Percentiles rank a stretch among this genome's conserved stretches.
Evolutionary conservation across 805 yeast genomes (phyloP).

Genomic region (Blastobotrys peoriensis): DNA sequence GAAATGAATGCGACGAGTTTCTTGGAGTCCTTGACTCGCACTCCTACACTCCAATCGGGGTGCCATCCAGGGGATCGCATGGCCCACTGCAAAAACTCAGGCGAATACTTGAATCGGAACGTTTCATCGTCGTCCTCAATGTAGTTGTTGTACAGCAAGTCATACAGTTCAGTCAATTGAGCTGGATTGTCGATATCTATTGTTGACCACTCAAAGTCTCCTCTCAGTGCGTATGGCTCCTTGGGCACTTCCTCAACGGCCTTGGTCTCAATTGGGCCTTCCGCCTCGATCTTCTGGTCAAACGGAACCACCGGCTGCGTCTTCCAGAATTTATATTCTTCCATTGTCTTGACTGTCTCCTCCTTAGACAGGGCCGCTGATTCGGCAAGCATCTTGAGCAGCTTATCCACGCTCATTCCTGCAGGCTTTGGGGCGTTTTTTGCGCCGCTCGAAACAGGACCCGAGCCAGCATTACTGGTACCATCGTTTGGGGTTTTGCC

Average conservation of each 20-base stretch:
- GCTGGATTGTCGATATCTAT: conserved; percentile 52
- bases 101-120: conserved; percentile 83
- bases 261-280: conserved; percentile 80
- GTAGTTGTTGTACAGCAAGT: conserved; percentile 78
- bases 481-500: no score
- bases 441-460: no score
- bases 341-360: conserved; percentile 45
- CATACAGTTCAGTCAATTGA: conserved; percentile 72
- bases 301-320: conserved; percentile 90
- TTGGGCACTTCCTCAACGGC: conserved; percentile 67
- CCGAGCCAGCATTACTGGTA: no score
- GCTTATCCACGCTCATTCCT: conserved; percentile 21
- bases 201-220: conserved; percentile 85
- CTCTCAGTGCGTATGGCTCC: conserved; percentile 62
- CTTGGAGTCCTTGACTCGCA: conserved; percentile 68
- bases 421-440: conserved; percentile 15
- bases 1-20: conserved; percentile 88
- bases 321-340: conserved; percentile 93
- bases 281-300: conserved; percentile 57
- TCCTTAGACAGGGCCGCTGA: conserved; percentile 8
- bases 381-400: conserved; percentile 18
- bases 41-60: conserved; percentile 88
- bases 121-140: conserved; percentile 92
- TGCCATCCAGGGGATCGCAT: conserved; percentile 90
- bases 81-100: conserved; percentile 86